These are phyloP conservation scores for Populus simonii DNA, from an alignment of 345 rosid genomes.

Conservation along the genomic window DNA sequence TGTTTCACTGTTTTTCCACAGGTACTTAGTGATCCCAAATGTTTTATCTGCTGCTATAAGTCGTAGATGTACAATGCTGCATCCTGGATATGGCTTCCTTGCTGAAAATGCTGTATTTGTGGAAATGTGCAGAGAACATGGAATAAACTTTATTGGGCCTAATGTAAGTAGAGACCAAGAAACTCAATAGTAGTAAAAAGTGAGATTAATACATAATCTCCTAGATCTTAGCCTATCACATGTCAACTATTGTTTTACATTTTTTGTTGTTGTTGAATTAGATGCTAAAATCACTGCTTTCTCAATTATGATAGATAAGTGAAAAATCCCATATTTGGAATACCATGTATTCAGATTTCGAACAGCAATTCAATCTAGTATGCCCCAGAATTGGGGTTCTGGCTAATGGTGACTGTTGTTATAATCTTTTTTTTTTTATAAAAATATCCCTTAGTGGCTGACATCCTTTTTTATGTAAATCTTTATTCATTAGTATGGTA, in stretches of 20 bases:
- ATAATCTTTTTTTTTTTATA: neutral
- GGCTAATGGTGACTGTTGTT: neutral
- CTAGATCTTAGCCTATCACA: neutral
- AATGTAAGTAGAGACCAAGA: conserved; percentile 50
- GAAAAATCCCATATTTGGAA: neutral
- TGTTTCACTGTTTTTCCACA: conserved; percentile 26
- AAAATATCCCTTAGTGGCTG: neutral
- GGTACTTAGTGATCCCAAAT: conserved; percentile 82
- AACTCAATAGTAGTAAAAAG: neutral
- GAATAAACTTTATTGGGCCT: conserved; percentile 96
- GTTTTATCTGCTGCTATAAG: conserved; percentile 92
- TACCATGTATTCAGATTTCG: neutral
- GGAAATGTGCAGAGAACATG: conserved; percentile 93
- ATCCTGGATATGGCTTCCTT: conserved; percentile 99
- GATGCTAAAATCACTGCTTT: neutral
- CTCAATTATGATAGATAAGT: neutral
- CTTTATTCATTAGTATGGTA: no score
- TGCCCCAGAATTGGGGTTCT: neutral
- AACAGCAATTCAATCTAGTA: neutral
- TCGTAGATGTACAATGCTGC: conserved; percentile 89
- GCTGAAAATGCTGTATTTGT: conserved; percentile 95
- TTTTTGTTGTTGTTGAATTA: neutral
- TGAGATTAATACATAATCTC: neutral
- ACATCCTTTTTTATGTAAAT: neutral
- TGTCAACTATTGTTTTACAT: neutral